phyloP scores from a whole-genome alignment of 2,329 filamentous ascomycete species.

The Colletotrichum lupini region DNA sequence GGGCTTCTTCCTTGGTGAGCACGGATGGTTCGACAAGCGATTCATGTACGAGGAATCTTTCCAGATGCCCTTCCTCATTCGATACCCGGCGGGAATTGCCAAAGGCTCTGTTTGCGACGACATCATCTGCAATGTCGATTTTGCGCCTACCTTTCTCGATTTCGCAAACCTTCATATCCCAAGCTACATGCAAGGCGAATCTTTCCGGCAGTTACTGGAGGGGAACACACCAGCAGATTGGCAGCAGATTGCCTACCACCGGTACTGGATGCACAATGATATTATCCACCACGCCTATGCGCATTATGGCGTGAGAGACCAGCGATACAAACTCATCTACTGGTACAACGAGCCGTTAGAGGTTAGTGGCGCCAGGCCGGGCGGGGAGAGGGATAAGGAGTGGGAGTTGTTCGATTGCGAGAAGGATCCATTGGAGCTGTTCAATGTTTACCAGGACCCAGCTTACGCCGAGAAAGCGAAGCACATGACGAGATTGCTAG shows the following conservation, averaged over 20 bases:
- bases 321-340: constrained; percentile 66
- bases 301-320: constrained; percentile 63
- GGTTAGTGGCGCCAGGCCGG: constrained; percentile 54
- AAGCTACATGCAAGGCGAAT: constrained; percentile 63
- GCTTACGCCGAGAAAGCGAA: constrained; percentile 50
- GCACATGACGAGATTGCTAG: constrained; percentile 53
- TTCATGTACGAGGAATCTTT: constrained; percentile 69
- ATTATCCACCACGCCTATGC: constrained; percentile 60
- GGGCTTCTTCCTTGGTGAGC: constrained; percentile 67
- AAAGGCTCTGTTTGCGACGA: constrained; percentile 54
- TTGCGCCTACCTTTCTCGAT: constrained; percentile 62
- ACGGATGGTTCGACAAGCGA: constrained; percentile 68
- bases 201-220: constrained; percentile 52
- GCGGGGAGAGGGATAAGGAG: constrained; percentile 55
- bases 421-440: constrained; percentile 60
- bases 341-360: constrained; percentile 65
- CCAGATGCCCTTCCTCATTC: constrained; percentile 65
- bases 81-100: constrained; percentile 55
- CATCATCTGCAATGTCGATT: constrained; percentile 66
- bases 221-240: constrained; percentile 53
- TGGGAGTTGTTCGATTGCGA: constrained; percentile 67
- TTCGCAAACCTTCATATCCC: constrained; percentile 53
- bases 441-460: constrained; percentile 55
- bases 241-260: constrained; percentile 64
- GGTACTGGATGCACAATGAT: constrained; percentile 68